These are phyloP conservation scores for Phytophthora parvispora DNA, from an alignment of 352 stramenopile genomes.

Conservation along the genomic window DNA sequence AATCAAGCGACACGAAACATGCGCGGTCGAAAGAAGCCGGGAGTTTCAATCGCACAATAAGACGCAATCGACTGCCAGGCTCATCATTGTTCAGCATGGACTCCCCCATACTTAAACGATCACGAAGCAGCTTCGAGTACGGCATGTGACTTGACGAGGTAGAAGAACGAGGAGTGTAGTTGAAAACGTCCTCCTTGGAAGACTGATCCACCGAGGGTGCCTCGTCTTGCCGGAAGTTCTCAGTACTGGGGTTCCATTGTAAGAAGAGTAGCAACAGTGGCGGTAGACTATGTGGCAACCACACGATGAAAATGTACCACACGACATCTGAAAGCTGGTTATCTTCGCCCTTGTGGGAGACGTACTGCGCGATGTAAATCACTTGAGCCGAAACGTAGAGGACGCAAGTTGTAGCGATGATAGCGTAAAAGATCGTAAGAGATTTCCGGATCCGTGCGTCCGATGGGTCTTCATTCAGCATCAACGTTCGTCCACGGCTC, in stretches of 20 bases:
- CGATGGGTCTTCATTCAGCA: conserved; percentile 89
- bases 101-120: conserved; percentile 80
- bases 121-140: conserved; percentile 79
- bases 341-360: conserved; percentile 62
- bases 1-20: conserved; percentile 89
- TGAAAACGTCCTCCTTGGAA: conserved; percentile 89
- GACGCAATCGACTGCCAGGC: conserved; percentile 78
- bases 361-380: conserved; percentile 90
- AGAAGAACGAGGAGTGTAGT: conserved; percentile 83
- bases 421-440: conserved; percentile 90
- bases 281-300: conserved; percentile 80
- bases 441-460: conserved; percentile 87
- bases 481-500: conserved; percentile 82
- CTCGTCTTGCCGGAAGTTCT: conserved; percentile 73
- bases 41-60: conserved; percentile 88
- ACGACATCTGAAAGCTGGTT: conserved; percentile 83
- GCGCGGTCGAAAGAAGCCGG: conserved; percentile 79
- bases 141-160: conserved; percentile 84
- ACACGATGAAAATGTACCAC: conserved; percentile 92
- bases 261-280: conserved; percentile 86
- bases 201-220: conserved; percentile 67
- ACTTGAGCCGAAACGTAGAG: conserved; percentile 90
- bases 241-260: conserved; percentile 88
- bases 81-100: conserved; percentile 87
- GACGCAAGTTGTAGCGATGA: conserved; percentile 89